A percentile compares a stretch with the other conserved stretches of the same genome.
These are phyloP conservation scores for Metarhizium sp. DNA, from an alignment of 2,329 filamentous ascomycete species.

Conservation along the genomic window DNA sequence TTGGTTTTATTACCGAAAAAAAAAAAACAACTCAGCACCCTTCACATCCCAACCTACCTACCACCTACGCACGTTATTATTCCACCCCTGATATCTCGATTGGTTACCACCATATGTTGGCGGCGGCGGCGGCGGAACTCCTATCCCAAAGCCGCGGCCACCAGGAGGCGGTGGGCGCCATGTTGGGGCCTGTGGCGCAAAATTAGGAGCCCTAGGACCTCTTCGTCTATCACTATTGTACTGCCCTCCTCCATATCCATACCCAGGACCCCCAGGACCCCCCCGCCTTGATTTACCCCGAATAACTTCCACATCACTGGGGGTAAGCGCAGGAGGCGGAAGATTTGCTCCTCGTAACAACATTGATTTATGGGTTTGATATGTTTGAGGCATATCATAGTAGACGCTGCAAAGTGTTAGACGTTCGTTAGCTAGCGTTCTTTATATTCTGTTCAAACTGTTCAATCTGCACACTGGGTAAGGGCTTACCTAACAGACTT, in stretches of 20 bases:
- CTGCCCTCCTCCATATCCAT: constrained; percentile 16
- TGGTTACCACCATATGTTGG: not conserved
- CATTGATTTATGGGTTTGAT: constrained; percentile 83
- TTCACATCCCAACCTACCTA: too few relatives aligned
- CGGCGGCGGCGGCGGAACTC: constrained; percentile 1
- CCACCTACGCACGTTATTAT: too few relatives aligned
- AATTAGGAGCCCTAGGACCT: not conserved
- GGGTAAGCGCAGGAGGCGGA: constrained; percentile 61
- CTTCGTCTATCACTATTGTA: not conserved
- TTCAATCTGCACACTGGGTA: too few relatives aligned
- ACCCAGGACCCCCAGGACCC: constrained; percentile 29
- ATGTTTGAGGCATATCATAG: constrained; percentile 70
- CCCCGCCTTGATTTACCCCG: constrained; percentile 45
- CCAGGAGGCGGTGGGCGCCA: constrained; percentile 23
- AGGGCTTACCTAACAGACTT: constrained; percentile 65
- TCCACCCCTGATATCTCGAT: too few relatives aligned
- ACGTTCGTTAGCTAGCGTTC: not conserved
- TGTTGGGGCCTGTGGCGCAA: constrained; percentile 4
- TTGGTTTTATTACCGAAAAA: too few relatives aligned
- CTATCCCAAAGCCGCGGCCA: constrained; percentile 5
- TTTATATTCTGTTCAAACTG: not conserved
- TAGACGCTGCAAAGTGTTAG: constrained; percentile 50
- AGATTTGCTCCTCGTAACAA: constrained; percentile 75
- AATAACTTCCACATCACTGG: constrained; percentile 65
- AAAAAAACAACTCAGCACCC: too few relatives aligned